Evolutionary conservation across 2,329 filamentous ascomycete genomes (phyloP), one percentile per base, ranked within the genome.

Genomic region (Colletotrichum karsti): DNA sequence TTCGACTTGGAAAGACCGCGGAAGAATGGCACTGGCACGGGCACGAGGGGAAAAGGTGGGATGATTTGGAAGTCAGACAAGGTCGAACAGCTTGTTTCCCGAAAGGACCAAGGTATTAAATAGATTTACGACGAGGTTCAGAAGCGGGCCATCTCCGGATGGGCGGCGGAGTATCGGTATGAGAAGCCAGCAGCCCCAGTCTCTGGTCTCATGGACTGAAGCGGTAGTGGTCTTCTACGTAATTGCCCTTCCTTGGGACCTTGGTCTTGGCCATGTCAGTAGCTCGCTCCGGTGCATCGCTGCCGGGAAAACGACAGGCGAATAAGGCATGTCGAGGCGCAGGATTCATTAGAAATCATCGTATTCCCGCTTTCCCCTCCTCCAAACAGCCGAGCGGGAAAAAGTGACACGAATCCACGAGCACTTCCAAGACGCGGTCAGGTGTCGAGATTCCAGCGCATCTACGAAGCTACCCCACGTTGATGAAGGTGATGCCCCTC

Each of bases 381-480:
- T 28, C 26, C n/a, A 24, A 24, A 30, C 26, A 65, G 26, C 44
- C 62, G 55, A 42, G 26, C 28, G 10, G 35, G 18, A 18, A 15
- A 61, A 20, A 13, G 22, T 35, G 28, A 18, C 51, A 35, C 42
- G 41, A 37, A 39, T 22, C 51, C 13, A 64, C 55, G 33, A 10
- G 22, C 54, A 39, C 28, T 51, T 20, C 54, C 61, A 50, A 50
- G 57, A 33, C 28, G 30, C 37, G 37, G 20, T 41, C 55, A 58
- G 55, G 41, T 48, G 20, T 33, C 42, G 12, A 24, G 26, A 57
- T 18, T 33, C 39, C 54, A 55, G 50, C 39, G 22, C 44, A 46
- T 28, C 13, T 39, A 33, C 24, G 39, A 24, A 33, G 35, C 26
- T 64, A 68, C 65, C 61, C 65, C 65, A 66, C 65, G 61, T 54